A percentile compares a stretch with the other conserved stretches of the same genome.
These are phyloP conservation scores for Kodamaea sp. DNA, from an alignment of 1,139 yeast genomes.

Conservation along the genomic window DNA sequence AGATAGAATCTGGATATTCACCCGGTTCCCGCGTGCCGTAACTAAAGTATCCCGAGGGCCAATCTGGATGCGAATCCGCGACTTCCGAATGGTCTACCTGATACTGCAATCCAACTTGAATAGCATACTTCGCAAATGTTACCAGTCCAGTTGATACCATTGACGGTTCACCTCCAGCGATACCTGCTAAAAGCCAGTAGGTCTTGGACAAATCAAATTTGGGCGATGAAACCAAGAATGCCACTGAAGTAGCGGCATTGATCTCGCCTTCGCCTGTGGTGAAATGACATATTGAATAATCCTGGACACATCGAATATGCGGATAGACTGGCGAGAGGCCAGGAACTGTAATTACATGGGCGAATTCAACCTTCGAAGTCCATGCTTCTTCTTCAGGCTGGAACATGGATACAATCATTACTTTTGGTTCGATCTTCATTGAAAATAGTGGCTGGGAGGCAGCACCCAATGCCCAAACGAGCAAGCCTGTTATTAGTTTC, in stretches of 20 bases:
- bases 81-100: slow-evolving; percentile 48
- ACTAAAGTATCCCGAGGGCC: slow-evolving; percentile 60
- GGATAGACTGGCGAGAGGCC: slow-evolving; percentile 62
- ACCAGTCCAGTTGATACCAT: slow-evolving; percentile 51
- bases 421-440: slow-evolving; percentile 10
- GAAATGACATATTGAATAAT: slow-evolving; percentile 56
- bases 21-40: slow-evolving; percentile 52
- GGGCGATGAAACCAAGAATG: slow-evolving; percentile 53
- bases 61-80: slow-evolving; percentile 46
- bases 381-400: slow-evolving; percentile 9
- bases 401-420: slow-evolving; percentile 10
- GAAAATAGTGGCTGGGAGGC: not conserved
- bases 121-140: slow-evolving; percentile 58
- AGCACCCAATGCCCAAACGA: no score
- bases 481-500: no score
- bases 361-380: slow-evolving; percentile 13
- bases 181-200: slow-evolving; percentile 61
- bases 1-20: slow-evolving; percentile 52
- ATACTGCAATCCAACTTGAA: slow-evolving; percentile 60
- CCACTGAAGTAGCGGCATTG: slow-evolving; percentile 60
- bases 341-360: slow-evolving; percentile 46
- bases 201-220: slow-evolving; percentile 56
- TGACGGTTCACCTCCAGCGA: slow-evolving; percentile 60
- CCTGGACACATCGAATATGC: slow-evolving; percentile 49
- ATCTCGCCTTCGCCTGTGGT: slow-evolving; percentile 71